phyloP scores from a whole-genome alignment of 2,329 filamentous ascomycete species.

The Parascedosporium putredinis region DNA sequence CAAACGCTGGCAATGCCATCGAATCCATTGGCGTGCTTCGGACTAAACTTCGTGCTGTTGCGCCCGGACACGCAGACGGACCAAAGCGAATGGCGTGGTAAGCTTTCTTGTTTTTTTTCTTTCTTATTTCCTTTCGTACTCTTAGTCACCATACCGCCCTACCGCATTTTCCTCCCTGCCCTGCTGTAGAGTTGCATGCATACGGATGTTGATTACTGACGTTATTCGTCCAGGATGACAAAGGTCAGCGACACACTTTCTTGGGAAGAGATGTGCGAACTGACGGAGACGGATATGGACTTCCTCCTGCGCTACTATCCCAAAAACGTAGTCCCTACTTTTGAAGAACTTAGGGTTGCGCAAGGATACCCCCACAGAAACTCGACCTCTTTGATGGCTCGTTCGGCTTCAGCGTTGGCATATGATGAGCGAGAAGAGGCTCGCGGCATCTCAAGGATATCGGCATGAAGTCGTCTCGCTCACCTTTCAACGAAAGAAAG shows the following conservation, averaged over 20 bases:
- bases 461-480: no score
- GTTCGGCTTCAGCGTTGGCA: slow-evolving; percentile 47
- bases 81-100: slow-evolving; percentile 86
- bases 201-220: no score
- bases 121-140: background rate
- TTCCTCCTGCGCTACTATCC: slow-evolving; percentile 67
- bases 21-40: slow-evolving; percentile 72
- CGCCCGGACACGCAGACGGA: slow-evolving; percentile 61
- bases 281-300: slow-evolving; percentile 79
- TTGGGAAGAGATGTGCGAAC: slow-evolving; percentile 71
- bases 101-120: slow-evolving; percentile 17
- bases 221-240: slow-evolving; percentile 58
- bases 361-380: slow-evolving; percentile 30
- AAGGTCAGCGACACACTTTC: slow-evolving; percentile 80
- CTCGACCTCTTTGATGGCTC: slow-evolving; percentile 49
- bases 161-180: no score
- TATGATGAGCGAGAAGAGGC: background rate
- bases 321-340: slow-evolving; percentile 40
- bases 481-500: no score
- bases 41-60: slow-evolving; percentile 66
- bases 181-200: no score
- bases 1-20: slow-evolving; percentile 76
- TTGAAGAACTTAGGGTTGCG: slow-evolving; percentile 46
- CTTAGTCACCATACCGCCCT: no score
- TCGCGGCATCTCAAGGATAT: no score